These are phyloP conservation scores for Aspergillus japonicus DNA, from an alignment of 2,329 filamentous ascomycete genomes.

Conservation along the genomic window DNA sequence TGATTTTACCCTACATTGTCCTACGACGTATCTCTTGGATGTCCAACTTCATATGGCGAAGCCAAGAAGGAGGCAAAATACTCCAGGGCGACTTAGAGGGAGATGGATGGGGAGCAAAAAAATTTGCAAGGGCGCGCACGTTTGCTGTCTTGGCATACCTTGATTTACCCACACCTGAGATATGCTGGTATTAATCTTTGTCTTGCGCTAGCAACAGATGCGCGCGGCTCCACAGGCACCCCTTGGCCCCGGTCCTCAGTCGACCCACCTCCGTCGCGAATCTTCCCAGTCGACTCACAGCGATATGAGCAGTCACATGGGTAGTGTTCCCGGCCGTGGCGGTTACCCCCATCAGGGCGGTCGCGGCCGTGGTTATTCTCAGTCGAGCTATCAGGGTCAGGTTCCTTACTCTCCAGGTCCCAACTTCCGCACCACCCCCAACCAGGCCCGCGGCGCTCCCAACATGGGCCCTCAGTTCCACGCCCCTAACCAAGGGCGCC, in stretches of 20 bases:
- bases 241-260: conserved; percentile 61
- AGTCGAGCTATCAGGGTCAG: conserved; percentile 51
- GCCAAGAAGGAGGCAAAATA: neutral
- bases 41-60: neutral
- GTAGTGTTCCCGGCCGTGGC: conserved; percentile 54
- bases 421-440: conserved; percentile 52
- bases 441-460: conserved; percentile 50
- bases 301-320: conserved; percentile 63
- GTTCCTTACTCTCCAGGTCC: conserved; percentile 56
- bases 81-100: neutral
- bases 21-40: neutral
- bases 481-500: conserved; percentile 42
- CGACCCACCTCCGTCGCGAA: conserved; percentile 79
- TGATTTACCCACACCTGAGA: conserved; percentile 5
- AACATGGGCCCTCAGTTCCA: conserved; percentile 55
- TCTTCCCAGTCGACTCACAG: conserved; percentile 80
- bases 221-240: conserved; percentile 65
- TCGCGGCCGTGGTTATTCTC: conserved; percentile 58
- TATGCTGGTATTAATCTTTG: conserved; percentile 20
- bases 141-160: conserved; percentile 17
- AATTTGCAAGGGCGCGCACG: conserved; percentile 2
- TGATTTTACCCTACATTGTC: neutral
- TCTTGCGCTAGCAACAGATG: conserved; percentile 51
- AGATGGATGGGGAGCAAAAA: conserved; percentile 4
- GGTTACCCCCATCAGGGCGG: conserved; percentile 54